Base-by-base conservation (phyloP, 345 rosid species). In the Melaleuca quinquenervia region DNA sequence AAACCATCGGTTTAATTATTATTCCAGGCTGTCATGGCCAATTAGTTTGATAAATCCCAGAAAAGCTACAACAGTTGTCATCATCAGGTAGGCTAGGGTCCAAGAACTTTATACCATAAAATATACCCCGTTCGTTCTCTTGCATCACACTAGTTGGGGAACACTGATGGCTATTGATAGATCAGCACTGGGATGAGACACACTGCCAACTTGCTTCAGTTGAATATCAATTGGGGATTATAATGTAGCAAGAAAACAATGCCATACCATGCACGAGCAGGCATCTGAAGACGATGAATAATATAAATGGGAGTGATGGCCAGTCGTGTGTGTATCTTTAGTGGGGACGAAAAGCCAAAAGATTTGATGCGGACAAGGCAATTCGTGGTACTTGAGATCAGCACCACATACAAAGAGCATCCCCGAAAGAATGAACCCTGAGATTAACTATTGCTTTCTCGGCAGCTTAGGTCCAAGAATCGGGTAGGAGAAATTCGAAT, bases 241-340 rank as follows among this genome's bases (percentile, higher is more conserved):
- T 84, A n/a, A 26, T 60, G 62, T 54, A 60, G 87, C 50, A 27
- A 86, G 60, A 74, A 56, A 78, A 89, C 90, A 89, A 52, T n/a
- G 55, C 7, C 88, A 87, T 89, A 88, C 90, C 90, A 84, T 86
- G 91, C 92, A 87, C 90, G 86, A 82, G 86, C 85, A 82, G 74
- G 70, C 55, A 44, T 26, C 41, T 32, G 8, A 22, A 29, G n/a
- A 52, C 15, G 29, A 10, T n/a, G 27, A 54, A 50, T 36, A 16
- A 36, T 26, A 45, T 22, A 21, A 85, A 14, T 26, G 29, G 22
- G 44, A 29, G 44, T 21, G 76, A 64, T 62, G 76, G 76, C 44
- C 76, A 44, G 16, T 29, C 76, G 2, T 7, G 15, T 8, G 44
- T 64, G 80, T 70, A 70, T 32, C 48, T 70, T 70, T 70, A 9